Evolutionary conservation across 805 yeast species (phyloP).

Genomic region (Saccharomycopsis microspora): DNA sequence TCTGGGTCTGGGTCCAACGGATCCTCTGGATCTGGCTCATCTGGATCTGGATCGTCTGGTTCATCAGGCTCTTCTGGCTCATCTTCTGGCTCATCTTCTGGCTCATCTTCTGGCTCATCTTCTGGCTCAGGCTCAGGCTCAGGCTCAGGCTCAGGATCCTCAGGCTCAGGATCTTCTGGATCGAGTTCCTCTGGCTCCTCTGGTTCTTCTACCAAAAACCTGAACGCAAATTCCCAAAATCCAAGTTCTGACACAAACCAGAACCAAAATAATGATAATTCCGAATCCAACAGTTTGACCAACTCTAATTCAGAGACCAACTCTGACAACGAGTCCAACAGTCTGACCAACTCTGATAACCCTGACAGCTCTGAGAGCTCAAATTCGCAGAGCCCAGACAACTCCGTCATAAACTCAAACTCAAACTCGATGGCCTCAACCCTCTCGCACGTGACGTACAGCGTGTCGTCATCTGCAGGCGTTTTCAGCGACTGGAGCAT

Average conservation of each 20-base stretch:
- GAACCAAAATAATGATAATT: background rate
- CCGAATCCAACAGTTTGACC: background rate
- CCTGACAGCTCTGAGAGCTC: background rate
- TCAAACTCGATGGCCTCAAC: background rate
- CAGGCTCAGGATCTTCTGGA: background rate
- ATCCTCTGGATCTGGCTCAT: background rate
- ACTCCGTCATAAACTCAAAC: background rate
- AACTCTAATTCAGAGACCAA: background rate
- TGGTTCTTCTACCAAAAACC: background rate
- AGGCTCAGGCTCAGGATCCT: background rate
- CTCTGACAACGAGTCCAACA: background rate
- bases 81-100: no score
- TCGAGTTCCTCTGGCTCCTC: background rate
- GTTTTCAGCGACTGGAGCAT: slow-evolving; percentile 1
- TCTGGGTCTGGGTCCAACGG: background rate
- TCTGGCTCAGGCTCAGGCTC: background rate
- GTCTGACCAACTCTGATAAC: background rate
- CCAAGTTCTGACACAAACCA: background rate
- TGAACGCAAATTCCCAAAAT: background rate
- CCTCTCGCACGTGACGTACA: background rate
- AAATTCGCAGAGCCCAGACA: background rate
- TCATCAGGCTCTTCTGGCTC: no score
- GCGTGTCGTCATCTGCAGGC: background rate
- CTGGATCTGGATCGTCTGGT: no score
- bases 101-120: no score